Percentiles rank a stretch among this genome's conserved stretches.
These are phyloP conservation scores for Dactylellina drechsleri DNA, from an alignment of 2,329 filamentous ascomycete species.

Conservation along the genomic window DNA sequence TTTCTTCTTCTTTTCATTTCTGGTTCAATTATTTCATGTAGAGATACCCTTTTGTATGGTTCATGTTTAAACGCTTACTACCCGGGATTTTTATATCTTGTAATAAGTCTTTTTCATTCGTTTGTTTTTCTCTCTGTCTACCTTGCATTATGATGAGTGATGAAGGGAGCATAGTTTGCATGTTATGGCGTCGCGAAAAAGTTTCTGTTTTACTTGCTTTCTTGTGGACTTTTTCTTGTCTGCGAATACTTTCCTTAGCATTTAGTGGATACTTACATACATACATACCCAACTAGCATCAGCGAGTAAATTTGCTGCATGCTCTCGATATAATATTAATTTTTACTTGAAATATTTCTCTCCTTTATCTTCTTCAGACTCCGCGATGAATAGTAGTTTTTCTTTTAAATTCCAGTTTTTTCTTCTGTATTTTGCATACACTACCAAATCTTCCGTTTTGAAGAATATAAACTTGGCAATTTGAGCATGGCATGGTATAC, in stretches of 20 bases:
- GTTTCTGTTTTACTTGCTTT: too few relatives aligned
- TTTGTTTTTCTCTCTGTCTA: not conserved
- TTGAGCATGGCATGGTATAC: too few relatives aligned
- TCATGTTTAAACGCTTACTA: not conserved
- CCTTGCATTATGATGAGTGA: too few relatives aligned
- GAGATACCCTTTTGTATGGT: constrained; percentile 16
- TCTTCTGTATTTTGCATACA: not conserved
- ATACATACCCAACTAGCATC: too few relatives aligned
- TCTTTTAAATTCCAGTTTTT: too few relatives aligned
- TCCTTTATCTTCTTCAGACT: too few relatives aligned
- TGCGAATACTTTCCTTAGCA: too few relatives aligned
- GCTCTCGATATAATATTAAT: not conserved
- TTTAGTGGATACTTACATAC: too few relatives aligned
- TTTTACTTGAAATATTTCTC: not conserved
- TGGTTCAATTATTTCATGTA: constrained; percentile 6
- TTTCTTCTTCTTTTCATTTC: not conserved
- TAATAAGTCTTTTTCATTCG: constrained; percentile 4
- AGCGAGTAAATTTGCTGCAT: not conserved
- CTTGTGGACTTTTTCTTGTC: too few relatives aligned
- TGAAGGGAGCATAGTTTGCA: not conserved
- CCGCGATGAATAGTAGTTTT: too few relatives aligned
- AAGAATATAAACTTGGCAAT: too few relatives aligned
- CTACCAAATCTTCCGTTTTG: too few relatives aligned
- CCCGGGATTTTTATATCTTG: constrained; percentile 12
- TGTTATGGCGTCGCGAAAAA: not conserved